These are phyloP conservation scores for Suillus cothurnatus DNA, from an alignment of 768 basidiomycete species.

Conservation along the genomic window DNA sequence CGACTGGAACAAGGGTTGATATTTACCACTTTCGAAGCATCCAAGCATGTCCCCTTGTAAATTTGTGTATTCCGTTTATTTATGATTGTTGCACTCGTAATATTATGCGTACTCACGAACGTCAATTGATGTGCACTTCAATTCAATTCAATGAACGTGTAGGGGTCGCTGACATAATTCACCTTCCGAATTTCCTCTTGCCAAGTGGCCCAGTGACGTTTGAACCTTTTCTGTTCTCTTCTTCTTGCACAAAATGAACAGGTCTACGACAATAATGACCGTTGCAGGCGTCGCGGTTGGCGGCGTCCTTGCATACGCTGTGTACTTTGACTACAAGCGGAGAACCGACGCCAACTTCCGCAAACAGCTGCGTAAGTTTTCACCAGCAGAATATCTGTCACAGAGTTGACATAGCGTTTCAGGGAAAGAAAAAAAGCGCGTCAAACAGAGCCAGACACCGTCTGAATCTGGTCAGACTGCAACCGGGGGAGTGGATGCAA, in stretches of 20 bases:
- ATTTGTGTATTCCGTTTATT: neutral
- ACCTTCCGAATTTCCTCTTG: conserved; percentile 13
- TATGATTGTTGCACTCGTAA: neutral
- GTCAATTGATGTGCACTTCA: neutral
- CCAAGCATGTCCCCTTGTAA: neutral
- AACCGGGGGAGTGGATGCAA: conserved; percentile 39
- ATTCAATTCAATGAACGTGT: neutral
- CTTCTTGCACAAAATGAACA: conserved; percentile 29
- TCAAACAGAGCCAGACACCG: conserved; percentile 65
- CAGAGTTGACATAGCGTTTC: conserved; percentile 13
- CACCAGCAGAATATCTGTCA: conserved; percentile 12
- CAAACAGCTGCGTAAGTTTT: conserved; percentile 76
- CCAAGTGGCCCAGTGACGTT: conserved; percentile 14
- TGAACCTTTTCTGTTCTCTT: conserved; percentile 12
- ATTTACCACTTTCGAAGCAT: neutral
- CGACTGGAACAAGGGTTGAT: neutral
- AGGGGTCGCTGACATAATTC: conserved; percentile 22
- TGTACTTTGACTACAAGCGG: conserved; percentile 94
- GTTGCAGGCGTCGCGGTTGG: conserved; percentile 52
- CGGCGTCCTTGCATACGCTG: conserved; percentile 73
- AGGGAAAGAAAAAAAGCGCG: conserved; percentile 94
- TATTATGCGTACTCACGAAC: neutral
- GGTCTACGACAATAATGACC: conserved; percentile 42
- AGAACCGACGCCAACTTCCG: conserved; percentile 87
- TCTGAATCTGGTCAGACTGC: conserved; percentile 33